Conservation (phyloP, 2,329 filamentous ascomycete genomes). For the Trichoderma pleuroti region DNA sequence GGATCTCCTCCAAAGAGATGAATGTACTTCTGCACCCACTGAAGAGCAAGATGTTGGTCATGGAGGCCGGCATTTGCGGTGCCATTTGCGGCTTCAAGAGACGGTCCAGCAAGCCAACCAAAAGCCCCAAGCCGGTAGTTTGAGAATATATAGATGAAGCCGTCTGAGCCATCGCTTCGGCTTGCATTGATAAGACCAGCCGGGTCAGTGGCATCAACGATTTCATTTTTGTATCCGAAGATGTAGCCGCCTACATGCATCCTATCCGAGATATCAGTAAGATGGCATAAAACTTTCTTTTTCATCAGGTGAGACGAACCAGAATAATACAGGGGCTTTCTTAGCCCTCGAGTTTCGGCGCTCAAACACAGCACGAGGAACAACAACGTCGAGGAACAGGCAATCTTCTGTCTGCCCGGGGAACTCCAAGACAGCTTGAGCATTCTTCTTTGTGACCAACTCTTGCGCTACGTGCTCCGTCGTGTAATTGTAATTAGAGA, state of each 20-base stretch:
- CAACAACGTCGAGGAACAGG: neutral
- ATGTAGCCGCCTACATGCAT: neutral
- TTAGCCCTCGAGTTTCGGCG: neutral
- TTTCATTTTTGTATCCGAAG: neutral
- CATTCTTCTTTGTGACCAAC: neutral
- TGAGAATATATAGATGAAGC: neutral
- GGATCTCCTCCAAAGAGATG: neutral
- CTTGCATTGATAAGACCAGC: neutral
- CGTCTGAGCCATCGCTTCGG: neutral
- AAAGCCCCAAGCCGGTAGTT: neutral
- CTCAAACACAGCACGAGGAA: neutral
- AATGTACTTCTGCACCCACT: neutral
- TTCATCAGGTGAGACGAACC: neutral
- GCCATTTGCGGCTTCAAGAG: neutral
- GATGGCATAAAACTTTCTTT: neutral
- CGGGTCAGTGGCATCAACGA: neutral
- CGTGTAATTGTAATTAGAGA: neutral
- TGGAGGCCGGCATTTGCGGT: neutral
- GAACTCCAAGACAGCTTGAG: neutral
- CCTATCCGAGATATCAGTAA: neutral
- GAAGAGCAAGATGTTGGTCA: neutral
- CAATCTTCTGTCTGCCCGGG: neutral
- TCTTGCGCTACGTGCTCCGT: neutral
- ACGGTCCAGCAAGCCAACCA: neutral
- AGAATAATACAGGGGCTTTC: neutral